phyloP scores from a whole-genome alignment of 1,284 basidiomycete genomes.

The Trichosporon coremiiforme region DNA sequence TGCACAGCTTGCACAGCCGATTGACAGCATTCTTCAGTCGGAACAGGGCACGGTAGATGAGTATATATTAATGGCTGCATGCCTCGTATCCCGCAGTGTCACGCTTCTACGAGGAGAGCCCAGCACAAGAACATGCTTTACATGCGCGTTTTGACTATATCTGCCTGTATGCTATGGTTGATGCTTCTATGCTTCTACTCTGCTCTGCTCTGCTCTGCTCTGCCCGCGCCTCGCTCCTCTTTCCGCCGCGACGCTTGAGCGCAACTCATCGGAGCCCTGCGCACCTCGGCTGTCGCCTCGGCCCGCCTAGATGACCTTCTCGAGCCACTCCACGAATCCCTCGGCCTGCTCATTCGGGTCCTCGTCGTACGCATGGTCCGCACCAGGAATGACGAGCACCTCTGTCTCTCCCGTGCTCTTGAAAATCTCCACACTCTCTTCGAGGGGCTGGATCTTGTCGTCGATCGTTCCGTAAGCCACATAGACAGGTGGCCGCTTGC shows the following conservation, averaged over 20 bases:
- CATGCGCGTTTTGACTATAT: not conserved
- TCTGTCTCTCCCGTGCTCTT: constrained; percentile 25
- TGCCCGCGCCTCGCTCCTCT: too few relatives aligned
- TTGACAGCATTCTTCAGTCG: too few relatives aligned
- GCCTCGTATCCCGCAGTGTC: too few relatives aligned
- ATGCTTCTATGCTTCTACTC: not conserved
- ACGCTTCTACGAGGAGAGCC: too few relatives aligned
- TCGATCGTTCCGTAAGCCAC: constrained; percentile 46
- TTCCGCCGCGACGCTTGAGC: too few relatives aligned
- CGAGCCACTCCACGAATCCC: constrained; percentile 48
- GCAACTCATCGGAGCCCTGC: too few relatives aligned
- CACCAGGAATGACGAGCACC: constrained; percentile 42
- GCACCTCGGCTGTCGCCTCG: too few relatives aligned
- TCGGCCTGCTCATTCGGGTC: constrained; percentile 44
- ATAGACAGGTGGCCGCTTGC: constrained; percentile 37
- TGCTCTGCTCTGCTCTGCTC: too few relatives aligned
- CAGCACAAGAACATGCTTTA: not conserved
- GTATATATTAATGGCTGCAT: too few relatives aligned
- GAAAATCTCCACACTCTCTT: constrained; percentile 42
- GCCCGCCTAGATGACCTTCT: constrained; percentile 19
- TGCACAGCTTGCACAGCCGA: too few relatives aligned
- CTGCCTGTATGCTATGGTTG: not conserved
- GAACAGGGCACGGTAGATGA: too few relatives aligned
- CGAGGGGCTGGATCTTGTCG: constrained; percentile 49
- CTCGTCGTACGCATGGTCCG: constrained; percentile 51